A percentile compares a stretch with the other conserved stretches of the same genome.
These are phyloP conservation scores for Sparassis latifolia DNA, from an alignment of 1,284 basidiomycete genomes.

Conservation along the genomic window DNA sequence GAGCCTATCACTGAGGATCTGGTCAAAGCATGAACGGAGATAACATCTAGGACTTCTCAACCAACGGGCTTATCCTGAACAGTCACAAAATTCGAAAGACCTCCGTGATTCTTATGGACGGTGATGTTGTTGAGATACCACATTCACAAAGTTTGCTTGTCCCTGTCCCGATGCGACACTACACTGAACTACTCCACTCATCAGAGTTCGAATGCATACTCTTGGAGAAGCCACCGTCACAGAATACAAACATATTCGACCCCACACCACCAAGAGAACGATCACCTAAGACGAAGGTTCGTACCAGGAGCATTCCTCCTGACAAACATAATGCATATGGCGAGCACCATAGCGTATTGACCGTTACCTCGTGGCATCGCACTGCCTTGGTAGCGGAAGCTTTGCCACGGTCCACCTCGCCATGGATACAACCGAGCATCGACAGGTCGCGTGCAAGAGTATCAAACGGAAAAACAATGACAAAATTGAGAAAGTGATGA, in stretches of 20 bases:
- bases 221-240: conserved; percentile 42
- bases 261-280: conserved; percentile 50
- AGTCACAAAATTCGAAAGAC: conserved; percentile 57
- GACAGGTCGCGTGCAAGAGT: conserved; percentile 81
- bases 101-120: conserved; percentile 67
- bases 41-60: conserved; percentile 56
- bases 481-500: conserved; percentile 58
- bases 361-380: conserved; percentile 61
- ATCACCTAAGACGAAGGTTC: conserved; percentile 41
- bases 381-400: conserved; percentile 72
- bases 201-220: conserved; percentile 64
- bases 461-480: conserved; percentile 54
- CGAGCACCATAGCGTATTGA: conserved; percentile 41
- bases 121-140: conserved; percentile 63
- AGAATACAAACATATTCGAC: conserved; percentile 53
- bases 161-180: not conserved
- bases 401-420: conserved; percentile 79
- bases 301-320: conserved; percentile 1
- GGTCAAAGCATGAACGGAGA: not conserved
- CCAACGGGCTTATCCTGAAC: conserved; percentile 74
- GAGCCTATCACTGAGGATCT: not conserved
- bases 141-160: conserved; percentile 46
- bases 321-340: conserved; percentile 1
- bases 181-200: not conserved
- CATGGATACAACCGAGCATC: conserved; percentile 49